Percentiles rank a stretch among this genome's conserved stretches.
Conservation (phyloP, 2,329 filamentous ascomycete species). For the Penicillium rolfsii region DNA sequence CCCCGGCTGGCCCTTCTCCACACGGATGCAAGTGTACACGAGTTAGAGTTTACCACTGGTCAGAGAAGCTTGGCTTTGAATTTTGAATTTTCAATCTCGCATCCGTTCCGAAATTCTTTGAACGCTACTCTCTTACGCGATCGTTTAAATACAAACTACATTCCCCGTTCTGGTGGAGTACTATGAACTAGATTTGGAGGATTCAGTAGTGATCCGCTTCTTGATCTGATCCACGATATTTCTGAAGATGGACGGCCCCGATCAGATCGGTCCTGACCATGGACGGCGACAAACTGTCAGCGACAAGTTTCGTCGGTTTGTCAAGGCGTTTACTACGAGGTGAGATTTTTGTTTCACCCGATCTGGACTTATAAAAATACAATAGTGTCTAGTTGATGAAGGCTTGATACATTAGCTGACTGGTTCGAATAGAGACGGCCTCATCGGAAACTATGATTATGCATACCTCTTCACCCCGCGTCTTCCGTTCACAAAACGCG, state of each 20-base stretch:
- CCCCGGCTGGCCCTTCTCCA: conserved; percentile 5
- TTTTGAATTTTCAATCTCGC: neutral
- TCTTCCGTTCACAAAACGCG: conserved; percentile 76
- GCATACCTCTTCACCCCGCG: conserved; percentile 80
- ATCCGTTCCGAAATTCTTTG: neutral
- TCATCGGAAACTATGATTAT: conserved; percentile 89
- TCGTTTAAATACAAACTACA: neutral
- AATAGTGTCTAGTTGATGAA: neutral
- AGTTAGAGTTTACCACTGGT: conserved; percentile 10
- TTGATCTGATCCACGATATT: neutral
- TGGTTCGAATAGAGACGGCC: conserved; percentile 59
- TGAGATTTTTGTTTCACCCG: conserved; percentile 24
- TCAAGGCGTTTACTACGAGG: conserved; percentile 49
- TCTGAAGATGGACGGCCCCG: conserved; percentile 42
- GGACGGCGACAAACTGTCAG: conserved; percentile 41
- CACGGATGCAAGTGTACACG: neutral
- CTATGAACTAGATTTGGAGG: neutral
- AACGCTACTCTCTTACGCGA: neutral
- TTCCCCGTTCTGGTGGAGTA: neutral
- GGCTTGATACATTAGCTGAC: too few relatives aligned
- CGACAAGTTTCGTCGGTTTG: conserved; percentile 40
- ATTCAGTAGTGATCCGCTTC: neutral
- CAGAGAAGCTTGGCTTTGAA: conserved; percentile 5
- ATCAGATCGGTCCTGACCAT: conserved; percentile 49
- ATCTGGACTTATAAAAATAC: neutral